Conservation (phyloP, 805 yeast species). For the Sungouiozyma ichnusensis region DNA sequence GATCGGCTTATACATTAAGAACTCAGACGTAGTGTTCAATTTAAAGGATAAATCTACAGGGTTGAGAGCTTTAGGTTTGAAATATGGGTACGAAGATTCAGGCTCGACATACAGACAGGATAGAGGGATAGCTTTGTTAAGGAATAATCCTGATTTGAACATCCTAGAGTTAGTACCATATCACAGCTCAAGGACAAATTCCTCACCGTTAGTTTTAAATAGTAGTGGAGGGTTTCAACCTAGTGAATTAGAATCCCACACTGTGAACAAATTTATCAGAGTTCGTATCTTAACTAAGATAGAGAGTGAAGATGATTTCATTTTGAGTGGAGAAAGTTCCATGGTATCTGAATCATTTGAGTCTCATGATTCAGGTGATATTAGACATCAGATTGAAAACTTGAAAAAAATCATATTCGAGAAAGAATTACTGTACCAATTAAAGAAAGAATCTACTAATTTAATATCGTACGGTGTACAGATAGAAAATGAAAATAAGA, state of each 20-base stretch:
- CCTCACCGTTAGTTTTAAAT: not conserved
- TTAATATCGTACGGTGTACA: conserved; percentile 61
- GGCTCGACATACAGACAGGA: conserved; percentile 66
- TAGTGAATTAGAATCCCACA: conserved; percentile 1
- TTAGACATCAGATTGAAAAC: conserved; percentile 47
- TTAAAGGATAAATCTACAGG: conserved; percentile 46
- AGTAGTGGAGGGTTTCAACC: conserved; percentile 12
- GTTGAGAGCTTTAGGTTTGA: conserved; percentile 56
- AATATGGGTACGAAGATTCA: conserved; percentile 84
- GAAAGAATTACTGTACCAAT: conserved; percentile 73
- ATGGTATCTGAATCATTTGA: conserved; percentile 3
- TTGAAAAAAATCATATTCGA: conserved; percentile 77
- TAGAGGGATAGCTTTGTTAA: conserved; percentile 64
- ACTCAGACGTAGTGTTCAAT: conserved; percentile 41
- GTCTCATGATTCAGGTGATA: conserved; percentile 23
- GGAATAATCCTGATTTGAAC: conserved; percentile 32
- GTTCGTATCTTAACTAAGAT: conserved; percentile 49
- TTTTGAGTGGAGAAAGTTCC: conserved; percentile 48
- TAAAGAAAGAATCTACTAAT: conserved; percentile 63
- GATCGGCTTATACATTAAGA: conserved; percentile 20
- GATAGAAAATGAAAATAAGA: conserved; percentile 50
- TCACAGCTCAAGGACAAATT: conserved; percentile 9
- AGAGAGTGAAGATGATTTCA: conserved; percentile 41
- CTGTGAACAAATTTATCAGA: conserved; percentile 37
- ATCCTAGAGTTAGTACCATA: conserved; percentile 35